Base-by-base conservation (phyloP, 352 stramenopile species). In the Pilasporangium apinafurcum region DNA sequence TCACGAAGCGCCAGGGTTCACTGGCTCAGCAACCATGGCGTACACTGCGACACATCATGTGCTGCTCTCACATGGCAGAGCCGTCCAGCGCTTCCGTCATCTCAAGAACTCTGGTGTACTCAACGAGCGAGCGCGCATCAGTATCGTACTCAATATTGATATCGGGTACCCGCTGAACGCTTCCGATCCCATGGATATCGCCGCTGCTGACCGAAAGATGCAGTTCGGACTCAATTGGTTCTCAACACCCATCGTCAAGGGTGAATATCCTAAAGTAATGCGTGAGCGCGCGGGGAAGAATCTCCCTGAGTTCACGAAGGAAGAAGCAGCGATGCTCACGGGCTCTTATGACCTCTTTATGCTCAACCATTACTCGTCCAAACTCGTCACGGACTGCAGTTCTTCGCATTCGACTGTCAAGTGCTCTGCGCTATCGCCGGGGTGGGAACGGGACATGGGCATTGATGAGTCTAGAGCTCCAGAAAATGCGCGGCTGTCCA, bases 211-310 rank as follows among this genome's bases (percentile, higher is more conserved):
- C 38, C 70, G 86, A 36, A 82, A 84, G 35, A 87, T 96, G 54
- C 69, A 96, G 34, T 98, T 96, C 42, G 68, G 83, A 38, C 66
- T 97, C n/a, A 88, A 73, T 16, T 98, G 92, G 91, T 95, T 97
- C 48, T 59, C 86, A 14, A 83, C 95, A 44, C 95, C 95, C 2
- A 73, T 98, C 26, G 79, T 86, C 17, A 58, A 59, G 5, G 94
- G 94, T 39, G 80, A 98, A 26, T 98, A 98, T 59, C 94, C 95
- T 1, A 36, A 62, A 13, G 68, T 86, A 21, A 98, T 98, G 93
- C 77, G 71, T 27, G 44, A 88, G 28, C 68, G 71, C 33, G 68
- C 85, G 3, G 79, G 86, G 3, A 59, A 72, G 12, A 65, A 77
- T 18, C 59, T 98, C 18, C 92, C 92, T 2, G 33, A 39, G 28